Evolutionary conservation across 495 filamentous ascomycete genomes (phyloP).

Genomic region (Articulospora tetracladia): DNA sequence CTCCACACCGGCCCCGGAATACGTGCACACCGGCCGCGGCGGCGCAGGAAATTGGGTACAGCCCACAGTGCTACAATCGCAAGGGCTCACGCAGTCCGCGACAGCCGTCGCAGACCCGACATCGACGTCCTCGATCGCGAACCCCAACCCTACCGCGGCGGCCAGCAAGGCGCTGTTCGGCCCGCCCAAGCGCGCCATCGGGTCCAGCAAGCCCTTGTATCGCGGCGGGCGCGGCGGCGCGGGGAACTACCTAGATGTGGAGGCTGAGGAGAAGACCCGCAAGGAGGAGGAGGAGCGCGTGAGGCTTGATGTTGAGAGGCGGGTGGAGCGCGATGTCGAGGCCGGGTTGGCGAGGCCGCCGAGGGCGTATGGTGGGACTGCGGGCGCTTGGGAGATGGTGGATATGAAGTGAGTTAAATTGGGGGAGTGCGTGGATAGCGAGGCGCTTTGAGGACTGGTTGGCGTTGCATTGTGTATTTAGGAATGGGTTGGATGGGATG

Average conservation of each 20-base stretch:
- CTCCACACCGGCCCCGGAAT: conserved; percentile 27
- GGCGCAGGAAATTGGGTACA: conserved; percentile 58
- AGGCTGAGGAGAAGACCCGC: conserved; percentile 23
- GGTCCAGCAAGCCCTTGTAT: conserved; percentile 8
- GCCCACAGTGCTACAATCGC: conserved; percentile 25
- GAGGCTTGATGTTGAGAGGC: conserved; percentile 30
- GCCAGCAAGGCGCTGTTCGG: conserved; percentile 19
- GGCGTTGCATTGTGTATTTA: too few species aligned
- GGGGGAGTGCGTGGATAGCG: background rate
- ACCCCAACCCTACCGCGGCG: background rate
- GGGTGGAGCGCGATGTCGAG: conserved; percentile 43
- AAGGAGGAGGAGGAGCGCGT: conserved; percentile 27
- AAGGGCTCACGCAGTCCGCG: conserved; percentile 20
- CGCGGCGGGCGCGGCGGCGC: conserved; percentile 51
- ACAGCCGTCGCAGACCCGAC: conserved; percentile 5
- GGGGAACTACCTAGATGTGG: conserved; percentile 48
- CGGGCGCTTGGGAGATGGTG: conserved; percentile 14
- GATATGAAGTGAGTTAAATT: conserved; percentile 10
- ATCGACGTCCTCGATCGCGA: background rate
- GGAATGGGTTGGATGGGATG: background rate
- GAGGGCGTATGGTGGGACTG: conserved; percentile 29
- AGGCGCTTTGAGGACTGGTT: background rate
- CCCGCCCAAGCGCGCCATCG: conserved; percentile 15
- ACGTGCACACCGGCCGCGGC: conserved; percentile 52
- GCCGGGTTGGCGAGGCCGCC: conserved; percentile 34